Percentiles rank a stretch among this genome's conserved stretches.
These are phyloP conservation scores for Pseudoscleropodium purum DNA, from an alignment of 225 moss, liverwort and hornwort species.

Conservation along the genomic window DNA sequence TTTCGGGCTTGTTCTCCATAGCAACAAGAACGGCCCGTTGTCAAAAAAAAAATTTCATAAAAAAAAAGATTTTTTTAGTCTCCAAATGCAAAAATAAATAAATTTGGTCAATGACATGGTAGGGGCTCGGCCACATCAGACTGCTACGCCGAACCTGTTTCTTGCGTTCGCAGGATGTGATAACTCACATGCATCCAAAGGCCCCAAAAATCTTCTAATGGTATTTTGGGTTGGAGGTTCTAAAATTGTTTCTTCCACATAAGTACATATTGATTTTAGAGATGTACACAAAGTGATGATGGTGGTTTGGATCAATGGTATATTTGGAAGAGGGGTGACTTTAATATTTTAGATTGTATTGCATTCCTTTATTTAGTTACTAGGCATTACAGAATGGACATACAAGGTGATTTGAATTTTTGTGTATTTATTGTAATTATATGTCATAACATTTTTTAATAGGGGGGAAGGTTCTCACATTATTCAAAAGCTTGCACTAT, in stretches of 20 bases:
- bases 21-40: too few species aligned
- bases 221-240: too few species aligned
- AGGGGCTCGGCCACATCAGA: too few species aligned
- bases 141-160: too few species aligned
- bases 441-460: neutral
- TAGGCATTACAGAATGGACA: accelerated
- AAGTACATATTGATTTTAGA: neutral
- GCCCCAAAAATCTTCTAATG: too few species aligned
- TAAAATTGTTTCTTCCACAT: neutral
- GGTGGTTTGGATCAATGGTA: accelerated
- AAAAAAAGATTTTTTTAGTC: too few species aligned
- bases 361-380: neutral
- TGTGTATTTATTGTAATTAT: neutral
- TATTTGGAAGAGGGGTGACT: accelerated
- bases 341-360: neutral
- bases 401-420: neutral
- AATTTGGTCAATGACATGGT: too few species aligned
- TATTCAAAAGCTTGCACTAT: neutral
- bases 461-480: neutral
- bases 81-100: too few species aligned
- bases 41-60: too few species aligned
- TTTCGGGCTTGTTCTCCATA: too few species aligned
- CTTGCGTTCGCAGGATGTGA: too few species aligned
- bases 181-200: too few species aligned
- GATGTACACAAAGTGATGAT: accelerated